These are phyloP conservation scores for Pseudotsuga menziesii DNA, from an alignment of 75 land plant species.

Conservation along the genomic window DNA sequence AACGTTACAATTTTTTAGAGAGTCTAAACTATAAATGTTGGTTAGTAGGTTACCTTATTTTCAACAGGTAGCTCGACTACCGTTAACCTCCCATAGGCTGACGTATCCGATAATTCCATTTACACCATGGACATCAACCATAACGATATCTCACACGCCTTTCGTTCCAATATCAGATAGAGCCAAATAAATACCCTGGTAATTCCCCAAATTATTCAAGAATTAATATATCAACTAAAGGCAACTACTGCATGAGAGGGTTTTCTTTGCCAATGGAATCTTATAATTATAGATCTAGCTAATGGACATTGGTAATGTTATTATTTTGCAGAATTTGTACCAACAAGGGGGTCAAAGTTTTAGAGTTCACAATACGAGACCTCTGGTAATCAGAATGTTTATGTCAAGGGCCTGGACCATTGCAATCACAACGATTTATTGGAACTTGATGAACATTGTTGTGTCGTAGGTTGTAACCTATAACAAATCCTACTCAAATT, in stretches of 20 bases:
- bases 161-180: constrained; percentile 28
- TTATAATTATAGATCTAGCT: too few relatives aligned
- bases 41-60: too few relatives aligned
- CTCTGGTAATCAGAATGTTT: constrained; percentile 74
- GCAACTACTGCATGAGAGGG: too few relatives aligned
- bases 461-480: constrained; percentile 36
- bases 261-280: too few relatives aligned
- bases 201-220: not conserved
- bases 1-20: too few relatives aligned
- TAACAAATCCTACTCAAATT: constrained; percentile 43
- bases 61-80: too few relatives aligned
- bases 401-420: constrained; percentile 66
- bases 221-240: too few relatives aligned
- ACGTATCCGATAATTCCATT: constrained; percentile 40
- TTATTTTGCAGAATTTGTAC: constrained; percentile 40
- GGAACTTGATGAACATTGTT: constrained; percentile 46
- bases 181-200: constrained; percentile 11
- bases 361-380: constrained; percentile 62
- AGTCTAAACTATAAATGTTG: too few relatives aligned
- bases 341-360: constrained; percentile 50
- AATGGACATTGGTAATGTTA: too few relatives aligned
- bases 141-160: constrained; percentile 47
- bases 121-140: constrained; percentile 59
- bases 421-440: constrained; percentile 24
- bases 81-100: constrained; percentile 3